Percentiles rank a stretch among this genome's conserved stretches.
phyloP scores from a whole-genome alignment of 257 asterid genomes.

The Fraxinus americana region DNA sequence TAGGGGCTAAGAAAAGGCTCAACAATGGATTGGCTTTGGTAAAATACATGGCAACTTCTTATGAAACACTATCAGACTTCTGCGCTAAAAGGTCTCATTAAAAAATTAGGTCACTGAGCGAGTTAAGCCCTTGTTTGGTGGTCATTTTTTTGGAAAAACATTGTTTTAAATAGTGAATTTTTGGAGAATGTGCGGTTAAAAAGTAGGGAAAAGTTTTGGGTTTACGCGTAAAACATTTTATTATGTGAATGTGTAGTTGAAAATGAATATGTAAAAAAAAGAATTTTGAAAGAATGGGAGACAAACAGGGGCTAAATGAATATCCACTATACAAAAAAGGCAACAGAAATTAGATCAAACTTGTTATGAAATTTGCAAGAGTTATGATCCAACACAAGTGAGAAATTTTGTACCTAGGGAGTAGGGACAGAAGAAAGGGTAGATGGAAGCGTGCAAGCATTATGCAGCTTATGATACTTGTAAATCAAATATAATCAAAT shows the following conservation, averaged over 20 bases:
- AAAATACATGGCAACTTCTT: not conserved
- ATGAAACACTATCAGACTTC: not conserved
- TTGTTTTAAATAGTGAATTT: too few relatives aligned
- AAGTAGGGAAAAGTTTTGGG: too few relatives aligned
- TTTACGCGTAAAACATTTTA: too few relatives aligned
- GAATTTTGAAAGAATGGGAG: too few relatives aligned
- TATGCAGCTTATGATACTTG: not conserved
- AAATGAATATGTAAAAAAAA: too few relatives aligned
- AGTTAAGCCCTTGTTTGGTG: not conserved
- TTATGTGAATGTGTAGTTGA: too few relatives aligned
- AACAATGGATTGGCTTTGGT: not conserved
- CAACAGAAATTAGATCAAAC: not conserved
- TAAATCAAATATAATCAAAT: not conserved
- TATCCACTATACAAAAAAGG: not conserved
- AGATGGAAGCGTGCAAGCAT: not conserved
- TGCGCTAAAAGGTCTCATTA: not conserved
- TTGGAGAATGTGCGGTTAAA: too few relatives aligned
- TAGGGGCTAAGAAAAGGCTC: constrained; percentile 13
- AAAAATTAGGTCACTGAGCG: not conserved
- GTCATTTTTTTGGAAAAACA: too few relatives aligned
- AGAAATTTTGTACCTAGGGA: not conserved
- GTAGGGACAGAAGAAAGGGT: not conserved
- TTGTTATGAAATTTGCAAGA: not conserved
- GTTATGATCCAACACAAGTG: not conserved
- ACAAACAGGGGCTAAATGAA: too few relatives aligned